Evolutionary conservation across 208 protist genomes (phyloP), one percentile per base, ranked within the genome.

Genomic region (Angomonas deanei): DNA sequence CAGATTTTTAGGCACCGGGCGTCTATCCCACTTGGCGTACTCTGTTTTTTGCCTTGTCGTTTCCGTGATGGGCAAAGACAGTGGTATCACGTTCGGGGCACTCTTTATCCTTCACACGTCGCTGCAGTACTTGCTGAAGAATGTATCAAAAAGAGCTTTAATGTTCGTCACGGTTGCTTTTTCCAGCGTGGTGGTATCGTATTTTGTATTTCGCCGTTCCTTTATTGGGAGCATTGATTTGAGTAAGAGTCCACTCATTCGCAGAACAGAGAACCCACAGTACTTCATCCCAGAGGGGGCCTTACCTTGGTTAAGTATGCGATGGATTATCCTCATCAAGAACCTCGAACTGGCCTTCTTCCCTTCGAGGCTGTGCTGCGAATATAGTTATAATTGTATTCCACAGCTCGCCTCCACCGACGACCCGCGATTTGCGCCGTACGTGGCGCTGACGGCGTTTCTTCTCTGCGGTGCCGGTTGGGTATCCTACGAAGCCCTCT

Each of bases 351-450:
- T 97, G 3, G 78, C 96, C 34, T 75, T 96, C 55, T 88, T 82
- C 39, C 92, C 92, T 2, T 78, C 63, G 1, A 55, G 61, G n/a
- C 58, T 97, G 50, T 94, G 76, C 62, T 87, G 74, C 55, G 92
- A 97, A 72, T 97, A 97, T 71, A 87, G 78, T 52, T 94, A 86
- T 70, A 86, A 96, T 63, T 95, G 88, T 66, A 80, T 97, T 17
- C 90, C 90, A 10, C 62, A 80, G 21, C 34, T 96, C 38, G 27
- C 61, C 17, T 61, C 47, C 32, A 19, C 82, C 15, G 21, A 47
- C 0, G 82, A 92, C 69, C 49, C 70, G 10, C 71, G 85, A 3
- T 30, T 83, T 26, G 58, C 69, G 1, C 49, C 50, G 33, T 83
- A 76, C 30, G 2, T 66, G 0, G 56, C 26, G 0, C 66, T 77